These are phyloP conservation scores for Climacium dendroides DNA, from an alignment of 225 moss, liverwort and hornwort genomes.

Conservation along the genomic window DNA sequence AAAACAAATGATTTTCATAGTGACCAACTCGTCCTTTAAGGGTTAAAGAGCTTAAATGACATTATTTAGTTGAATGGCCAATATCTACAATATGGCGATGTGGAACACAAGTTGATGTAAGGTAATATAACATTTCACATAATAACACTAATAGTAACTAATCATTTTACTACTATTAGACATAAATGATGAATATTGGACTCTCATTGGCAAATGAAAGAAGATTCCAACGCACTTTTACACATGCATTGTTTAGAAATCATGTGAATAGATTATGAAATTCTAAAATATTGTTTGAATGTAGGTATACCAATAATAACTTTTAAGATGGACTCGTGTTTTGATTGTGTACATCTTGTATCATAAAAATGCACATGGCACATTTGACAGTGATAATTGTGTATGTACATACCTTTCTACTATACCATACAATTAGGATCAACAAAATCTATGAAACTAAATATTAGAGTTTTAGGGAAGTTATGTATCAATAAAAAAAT, in stretches of 20 bases:
- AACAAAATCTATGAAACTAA: too few species aligned
- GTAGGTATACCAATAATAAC: too few species aligned
- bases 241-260: not conserved
- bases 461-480: not conserved
- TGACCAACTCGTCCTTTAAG: too few species aligned
- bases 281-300: not conserved
- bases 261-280: not conserved
- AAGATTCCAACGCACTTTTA: fast-evolving
- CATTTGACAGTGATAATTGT: not conserved
- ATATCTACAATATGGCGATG: not conserved
- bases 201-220: not conserved
- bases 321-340: fast-evolving
- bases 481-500: not conserved
- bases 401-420: not conserved
- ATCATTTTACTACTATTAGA: not conserved
- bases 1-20: too few species aligned
- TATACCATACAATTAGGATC: fast-evolving
- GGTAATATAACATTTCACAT: too few species aligned
- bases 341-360: not conserved
- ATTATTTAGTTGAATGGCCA: not conserved
- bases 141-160: not conserved
- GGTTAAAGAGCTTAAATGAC: too few species aligned
- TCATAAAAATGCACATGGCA: fast-evolving
- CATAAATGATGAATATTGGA: too few species aligned
- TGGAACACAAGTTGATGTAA: not conserved